These are phyloP conservation scores for Hanseniaspora occidentalis DNA, from an alignment of 805 yeast species.

Conservation along the genomic window DNA sequence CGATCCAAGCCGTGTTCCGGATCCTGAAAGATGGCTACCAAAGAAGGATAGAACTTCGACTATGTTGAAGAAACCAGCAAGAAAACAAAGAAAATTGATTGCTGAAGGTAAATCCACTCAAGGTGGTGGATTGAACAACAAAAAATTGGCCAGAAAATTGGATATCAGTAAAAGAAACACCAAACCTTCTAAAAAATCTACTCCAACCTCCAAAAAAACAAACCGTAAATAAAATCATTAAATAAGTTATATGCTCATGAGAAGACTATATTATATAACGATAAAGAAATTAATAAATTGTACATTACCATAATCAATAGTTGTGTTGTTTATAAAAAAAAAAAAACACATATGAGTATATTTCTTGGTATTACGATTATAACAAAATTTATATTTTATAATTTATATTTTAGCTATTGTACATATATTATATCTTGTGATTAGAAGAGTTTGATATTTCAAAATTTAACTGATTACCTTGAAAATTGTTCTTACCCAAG, in stretches of 20 bases:
- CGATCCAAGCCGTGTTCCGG: conserved; percentile 30
- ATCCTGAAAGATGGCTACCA: conserved; percentile 87
- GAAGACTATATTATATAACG: too few relatives aligned
- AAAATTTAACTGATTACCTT: neutral
- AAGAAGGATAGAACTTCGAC: conserved; percentile 73
- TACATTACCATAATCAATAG: too few relatives aligned
- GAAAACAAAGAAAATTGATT: conserved; percentile 31
- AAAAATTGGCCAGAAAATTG: conserved; percentile 20
- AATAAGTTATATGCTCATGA: too few relatives aligned
- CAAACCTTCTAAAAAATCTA: conserved; percentile 7
- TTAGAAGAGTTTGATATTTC: too few relatives aligned
- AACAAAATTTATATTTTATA: too few relatives aligned
- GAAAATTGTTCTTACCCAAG: too few relatives aligned
- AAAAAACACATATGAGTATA: too few relatives aligned
- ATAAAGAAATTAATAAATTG: too few relatives aligned
- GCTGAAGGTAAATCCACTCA: conserved; percentile 38
- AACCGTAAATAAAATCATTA: conserved; percentile 17
- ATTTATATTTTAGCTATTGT: too few relatives aligned
- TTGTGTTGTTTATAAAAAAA: too few relatives aligned
- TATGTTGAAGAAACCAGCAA: conserved; percentile 54
- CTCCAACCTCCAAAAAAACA: conserved; percentile 13
- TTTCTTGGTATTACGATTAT: too few relatives aligned
- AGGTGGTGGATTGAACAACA: conserved; percentile 44
- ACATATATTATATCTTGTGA: too few relatives aligned
- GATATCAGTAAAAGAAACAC: conserved; percentile 18